Percentiles rank a stretch among this genome's conserved stretches.
These are phyloP conservation scores for Phycomyces blakesleeanus DNA, from an alignment of 192 early-diverging fungal genomes.

Conservation along the genomic window DNA sequence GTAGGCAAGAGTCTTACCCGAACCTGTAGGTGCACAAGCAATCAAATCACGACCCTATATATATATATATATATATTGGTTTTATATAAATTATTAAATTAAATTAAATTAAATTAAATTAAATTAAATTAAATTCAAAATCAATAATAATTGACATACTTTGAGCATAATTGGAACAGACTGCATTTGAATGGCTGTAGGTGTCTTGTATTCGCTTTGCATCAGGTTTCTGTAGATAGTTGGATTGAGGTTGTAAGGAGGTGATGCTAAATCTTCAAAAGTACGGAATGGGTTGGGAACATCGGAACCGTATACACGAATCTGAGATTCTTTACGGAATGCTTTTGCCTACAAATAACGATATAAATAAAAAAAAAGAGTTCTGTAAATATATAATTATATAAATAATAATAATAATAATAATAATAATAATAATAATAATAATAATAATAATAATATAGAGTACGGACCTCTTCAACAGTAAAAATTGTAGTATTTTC, in stretches of 20 bases:
- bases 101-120: too few relatives aligned
- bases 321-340: conserved; percentile 75
- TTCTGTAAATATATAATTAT: too few relatives aligned
- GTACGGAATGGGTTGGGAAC: conserved; percentile 79
- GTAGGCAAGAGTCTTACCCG: conserved; percentile 96
- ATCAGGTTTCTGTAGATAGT: conserved; percentile 74
- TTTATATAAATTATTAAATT: too few relatives aligned
- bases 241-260: conserved; percentile 59
- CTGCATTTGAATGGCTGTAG: conserved; percentile 46
- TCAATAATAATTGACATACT: conserved; percentile 23
- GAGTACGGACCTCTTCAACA: conserved; percentile 4
- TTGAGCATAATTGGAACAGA: conserved; percentile 68
- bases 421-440: too few relatives aligned
- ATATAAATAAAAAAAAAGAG: background rate
- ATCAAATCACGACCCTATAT: conserved; percentile 92
- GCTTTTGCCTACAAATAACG: conserved; percentile 42
- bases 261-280: conserved; percentile 73
- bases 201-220: conserved; percentile 57
- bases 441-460: too few relatives aligned
- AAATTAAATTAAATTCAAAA: too few relatives aligned
- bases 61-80: too few relatives aligned
- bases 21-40: conserved; percentile 95
- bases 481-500: conserved; percentile 14
- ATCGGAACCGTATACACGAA: conserved; percentile 83
- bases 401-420: too few relatives aligned